Base-by-base conservation (phyloP, 306 rosid species). In the Spatholobus suberectus region DNA sequence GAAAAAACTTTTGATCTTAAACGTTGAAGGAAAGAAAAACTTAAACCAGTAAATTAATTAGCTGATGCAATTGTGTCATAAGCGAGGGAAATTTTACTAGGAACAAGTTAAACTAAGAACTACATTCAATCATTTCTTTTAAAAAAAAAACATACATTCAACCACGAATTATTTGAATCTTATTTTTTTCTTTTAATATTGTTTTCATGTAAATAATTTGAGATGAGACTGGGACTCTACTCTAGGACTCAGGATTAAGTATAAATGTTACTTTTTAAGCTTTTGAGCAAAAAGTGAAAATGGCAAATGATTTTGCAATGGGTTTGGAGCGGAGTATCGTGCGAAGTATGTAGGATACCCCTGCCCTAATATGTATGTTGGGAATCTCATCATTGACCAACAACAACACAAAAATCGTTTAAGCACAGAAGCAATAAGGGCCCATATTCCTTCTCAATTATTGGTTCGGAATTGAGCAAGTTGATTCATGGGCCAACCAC, bases 321-420 rank as follows among this genome's bases (percentile, higher is more conserved):
- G 43, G 9, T 38, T 38, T 38, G 43, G 43, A 38, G 43, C 9
- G 43, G 43, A 38, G 43, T 38, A 38, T 38, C 43, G 43, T 38
- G 43, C 6, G 43, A 38, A 38, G 43, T 84, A 82, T 72, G 86
- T 77, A 77, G 90, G 90, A 73, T 76, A 70, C 75, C 85, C 73
- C 47, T 18, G 51, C 74, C 86, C 69, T 65, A 78, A 74, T 72
- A 46, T 63, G 73, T 76, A 84, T 51, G 66, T n/a, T 58, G 81
- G 86, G 89, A 78, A 86, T 78, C 82, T 90, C 86, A 90, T 90
- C 82, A 90, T 86, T 86, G 84, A 81, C 71, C 72, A 73, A 85
- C 85, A 79, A 73, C 52, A 83, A 58, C 82, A 57, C 80, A 58
- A 75, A 79, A 81, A 72, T 80, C 37, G 62, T 74, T 29, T 44